Base-by-base conservation (phyloP, 2,329 filamentous ascomycete species). In the Sporothrix protearum region DNA sequence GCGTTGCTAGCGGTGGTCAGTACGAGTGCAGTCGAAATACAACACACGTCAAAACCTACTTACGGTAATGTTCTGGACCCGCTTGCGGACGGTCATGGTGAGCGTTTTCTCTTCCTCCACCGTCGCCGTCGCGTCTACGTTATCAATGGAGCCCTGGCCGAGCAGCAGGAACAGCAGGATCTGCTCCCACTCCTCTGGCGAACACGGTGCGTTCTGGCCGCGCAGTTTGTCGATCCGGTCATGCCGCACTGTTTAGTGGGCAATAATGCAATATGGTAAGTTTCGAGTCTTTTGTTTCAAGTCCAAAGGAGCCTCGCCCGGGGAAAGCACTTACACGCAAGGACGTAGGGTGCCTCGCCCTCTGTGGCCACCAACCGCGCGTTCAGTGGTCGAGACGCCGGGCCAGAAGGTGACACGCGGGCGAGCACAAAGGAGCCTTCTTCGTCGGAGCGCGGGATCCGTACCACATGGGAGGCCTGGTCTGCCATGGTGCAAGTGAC, bases 291-390 rank as follows among this genome's bases (percentile, higher is more conserved):
- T 22, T 39, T 51, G 69, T 68, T 59, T 49, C 51, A 42, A 53
- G 9, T 55, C 33, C 10, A 59, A 59, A 33, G 14, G 16, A 36
- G 4, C n/a, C n/a, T n/a, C n/a, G 16, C 14, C 16, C 33, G 4
- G 10, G 19, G 1, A 61, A 3, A 33, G 22, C n/a, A 73, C 87
- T 85, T 83, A 90, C 89, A 80, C 73, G 84, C 84, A 71, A 83
- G 80, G 55, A 84, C 81, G 79, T 89, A 92, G 7, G 88, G 85
- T 64, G 83, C 85, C 71, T 86, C 84, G 70, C 88, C 87, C 76
- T 94, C 91, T 39, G 91, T 93, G 45, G 86, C 91, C 45, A 90
- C 83, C 39, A 94, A 79, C 77, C 88, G 89, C 63, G 92, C 79
- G 78, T 93, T 89, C 39, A 93, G 81, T 1, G 85, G 83, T 71